Base-by-base conservation (phyloP, 2,329 filamentous ascomycete species). In the Metarhizium robertsii region DNA sequence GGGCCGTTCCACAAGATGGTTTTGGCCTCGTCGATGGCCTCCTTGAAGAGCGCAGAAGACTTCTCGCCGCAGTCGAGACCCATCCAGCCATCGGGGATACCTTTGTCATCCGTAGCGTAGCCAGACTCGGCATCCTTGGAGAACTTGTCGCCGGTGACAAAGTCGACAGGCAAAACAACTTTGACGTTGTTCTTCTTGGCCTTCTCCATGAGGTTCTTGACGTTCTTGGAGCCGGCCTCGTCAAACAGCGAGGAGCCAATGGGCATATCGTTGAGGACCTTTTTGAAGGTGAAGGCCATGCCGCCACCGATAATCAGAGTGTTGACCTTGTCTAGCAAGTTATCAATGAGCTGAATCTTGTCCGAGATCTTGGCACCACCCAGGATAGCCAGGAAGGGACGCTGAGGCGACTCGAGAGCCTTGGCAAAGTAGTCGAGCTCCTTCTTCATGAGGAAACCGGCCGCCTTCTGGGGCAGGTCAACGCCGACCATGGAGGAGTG, bases 241-340 rank as follows among this genome's bases (percentile, higher is more conserved):
- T 99, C 94, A 71, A 95, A 99, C 66, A 99, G 82, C 53, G 80
- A 94, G 78, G 85, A 85, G 59, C 94, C 94, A 63, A 99, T 99
- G 73, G 86, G 82, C 68, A 97, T 86, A 70, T 83, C 80, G 76
- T 96, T 84, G 56, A 97, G 83, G n/a, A 90, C 92, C 84, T 99
- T 99, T 84, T 97, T 97, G 84, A 99, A 99, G 66, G 94, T 99
- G 79, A 97, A 99, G 60, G 94, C 92, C 94, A 99, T 99, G 67
- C 80, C 94, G 70, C 94, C 94, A 73, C 92, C 96, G 76, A 99
- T 87, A 75, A 99, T 88, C 63, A 99, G 83, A 73, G 87, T 94
- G 83, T 99, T 84, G 74, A 99, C 92, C 84, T 99, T 97, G 75
- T 91, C 89, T 64, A 99, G 87, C 63, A 99, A 81, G 82, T 99